phyloP scores from a whole-genome alignment of 106 monocot species.

The Acorus calamus region DNA sequence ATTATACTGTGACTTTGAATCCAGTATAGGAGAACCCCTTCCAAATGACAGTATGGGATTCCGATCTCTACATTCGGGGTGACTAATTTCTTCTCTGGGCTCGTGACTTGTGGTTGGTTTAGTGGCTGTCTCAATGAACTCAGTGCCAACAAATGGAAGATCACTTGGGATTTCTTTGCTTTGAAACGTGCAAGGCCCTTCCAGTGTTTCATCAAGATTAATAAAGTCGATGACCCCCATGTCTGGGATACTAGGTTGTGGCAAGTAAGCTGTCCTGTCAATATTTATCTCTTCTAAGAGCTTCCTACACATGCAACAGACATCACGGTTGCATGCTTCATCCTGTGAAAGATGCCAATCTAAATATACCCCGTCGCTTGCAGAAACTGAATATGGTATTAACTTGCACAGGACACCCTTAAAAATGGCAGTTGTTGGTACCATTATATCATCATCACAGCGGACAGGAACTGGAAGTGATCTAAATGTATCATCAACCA shows the following conservation, averaged over 20 bases:
- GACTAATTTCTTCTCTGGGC: constrained; percentile 6
- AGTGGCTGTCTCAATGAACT: constrained; percentile 7
- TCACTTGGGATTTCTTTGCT: constrained; percentile 21
- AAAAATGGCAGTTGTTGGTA: constrained; percentile 16
- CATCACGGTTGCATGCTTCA: constrained; percentile 53
- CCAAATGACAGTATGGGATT: constrained; percentile 11
- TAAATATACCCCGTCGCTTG: constrained; percentile 73
- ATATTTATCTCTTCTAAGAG: constrained; percentile 26
- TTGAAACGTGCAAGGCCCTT: constrained; percentile 10
- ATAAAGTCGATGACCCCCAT: constrained; percentile 14
- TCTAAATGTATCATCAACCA: constrained; percentile 72
- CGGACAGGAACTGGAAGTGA: constrained; percentile 66
- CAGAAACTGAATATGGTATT: constrained; percentile 48
- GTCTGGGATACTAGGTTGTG: constrained; percentile 11
- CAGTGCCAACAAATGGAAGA: constrained; percentile 8
- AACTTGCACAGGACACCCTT: constrained; percentile 31
- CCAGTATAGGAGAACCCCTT: constrained; percentile 35
- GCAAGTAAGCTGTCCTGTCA: constrained; percentile 13
- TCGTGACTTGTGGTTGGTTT: constrained; percentile 10
- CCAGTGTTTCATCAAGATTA: constrained; percentile 40
- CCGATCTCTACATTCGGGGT: constrained; percentile 4
- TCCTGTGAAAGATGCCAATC: constrained; percentile 89
- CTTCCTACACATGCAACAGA: constrained; percentile 36
- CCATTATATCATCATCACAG: constrained; percentile 31
- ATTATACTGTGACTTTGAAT: constrained; percentile 46